Percentiles rank a stretch among this genome's conserved stretches.
Conservation (phyloP, 2,329 filamentous ascomycete species). For the Cercospora brassicicola region DNA sequence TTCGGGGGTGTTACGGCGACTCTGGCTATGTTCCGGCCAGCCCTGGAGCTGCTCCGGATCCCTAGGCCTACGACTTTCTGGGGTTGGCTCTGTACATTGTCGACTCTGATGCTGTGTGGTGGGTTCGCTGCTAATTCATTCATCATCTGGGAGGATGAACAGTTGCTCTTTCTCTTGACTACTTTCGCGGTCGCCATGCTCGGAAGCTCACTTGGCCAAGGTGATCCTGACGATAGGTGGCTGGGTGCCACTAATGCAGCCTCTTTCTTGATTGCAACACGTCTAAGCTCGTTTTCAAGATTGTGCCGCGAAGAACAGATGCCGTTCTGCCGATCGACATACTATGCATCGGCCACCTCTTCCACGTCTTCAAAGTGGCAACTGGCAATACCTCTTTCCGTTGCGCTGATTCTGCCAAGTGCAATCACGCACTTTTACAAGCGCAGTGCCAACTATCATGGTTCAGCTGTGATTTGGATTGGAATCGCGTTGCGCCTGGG, state of each 20-base stretch:
- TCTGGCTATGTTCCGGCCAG: constrained; percentile 44
- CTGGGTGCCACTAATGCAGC: constrained; percentile 82
- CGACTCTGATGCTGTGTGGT: constrained; percentile 82
- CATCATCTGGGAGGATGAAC: constrained; percentile 98
- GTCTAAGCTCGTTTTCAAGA: constrained; percentile 81
- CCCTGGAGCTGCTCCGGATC: constrained; percentile 46
- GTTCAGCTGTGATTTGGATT: constrained; percentile 81
- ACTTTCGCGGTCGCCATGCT: constrained; percentile 80
- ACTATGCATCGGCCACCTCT: constrained; percentile 87
- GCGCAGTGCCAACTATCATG: constrained; percentile 83
- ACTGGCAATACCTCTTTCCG: constrained; percentile 72
- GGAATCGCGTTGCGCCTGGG: constrained; percentile 74
- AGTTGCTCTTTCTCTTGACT: constrained; percentile 84
- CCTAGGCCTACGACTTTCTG: constrained; percentile 74
- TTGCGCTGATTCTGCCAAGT: constrained; percentile 69
- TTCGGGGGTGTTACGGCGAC: constrained; percentile 44
- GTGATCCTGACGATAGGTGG: constrained; percentile 65
- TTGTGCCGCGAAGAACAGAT: constrained; percentile 98
- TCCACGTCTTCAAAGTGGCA: constrained; percentile 94
- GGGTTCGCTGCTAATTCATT: constrained; percentile 98
- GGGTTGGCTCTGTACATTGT: constrained; percentile 81
- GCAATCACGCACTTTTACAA: constrained; percentile 77
- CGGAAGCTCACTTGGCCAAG: constrained; percentile 72
- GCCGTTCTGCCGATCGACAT: constrained; percentile 92
- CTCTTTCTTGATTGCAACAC: constrained; percentile 75